phyloP scores from a whole-genome alignment of 345 rosid species.

The Leavenworthia alabamica region DNA sequence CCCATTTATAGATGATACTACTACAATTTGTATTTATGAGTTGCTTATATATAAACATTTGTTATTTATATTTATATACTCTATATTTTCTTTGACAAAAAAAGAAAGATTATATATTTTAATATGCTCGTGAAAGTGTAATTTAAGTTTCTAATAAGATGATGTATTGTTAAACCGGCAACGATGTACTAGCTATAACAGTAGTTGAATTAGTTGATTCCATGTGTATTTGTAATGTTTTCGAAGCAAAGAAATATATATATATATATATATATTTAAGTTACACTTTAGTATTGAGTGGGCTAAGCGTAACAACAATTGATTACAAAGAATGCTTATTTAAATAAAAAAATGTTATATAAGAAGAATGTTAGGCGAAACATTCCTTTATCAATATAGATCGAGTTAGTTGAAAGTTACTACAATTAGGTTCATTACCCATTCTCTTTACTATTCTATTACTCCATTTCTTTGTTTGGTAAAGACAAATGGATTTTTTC shows the following conservation, averaged over 20 bases:
- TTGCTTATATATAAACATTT: not conserved
- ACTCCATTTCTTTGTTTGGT: constrained; percentile 2
- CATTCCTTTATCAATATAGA: constrained; percentile 25
- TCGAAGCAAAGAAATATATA: constrained; percentile 30
- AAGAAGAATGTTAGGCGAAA: constrained; percentile 20
- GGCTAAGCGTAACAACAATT: not conserved
- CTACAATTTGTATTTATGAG: not conserved
- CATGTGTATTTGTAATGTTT: constrained; percentile 28
- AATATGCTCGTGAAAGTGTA: not conserved
- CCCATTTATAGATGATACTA: not conserved
- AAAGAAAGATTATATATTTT: too few species aligned
- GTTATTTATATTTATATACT: not conserved
- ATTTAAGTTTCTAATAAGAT: not conserved
- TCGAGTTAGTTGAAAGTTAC: constrained; percentile 17
- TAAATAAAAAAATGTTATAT: not conserved
- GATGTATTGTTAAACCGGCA: not conserved
- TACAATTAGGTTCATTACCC: constrained; percentile 21
- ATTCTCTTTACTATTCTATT: constrained; percentile 4
- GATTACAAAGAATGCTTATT: constrained; percentile 1
- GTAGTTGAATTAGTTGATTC: constrained; percentile 24
- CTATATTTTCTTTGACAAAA: too few species aligned
- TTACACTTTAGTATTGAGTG: constrained; percentile 9
- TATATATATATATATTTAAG: not conserved
- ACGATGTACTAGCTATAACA: constrained; percentile 7
- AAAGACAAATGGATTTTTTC: constrained; percentile 4